Percentiles rank a stretch among this genome's conserved stretches.
Conservation (phyloP, 139 green algal species). For the Trebouxia sp. region DNA sequence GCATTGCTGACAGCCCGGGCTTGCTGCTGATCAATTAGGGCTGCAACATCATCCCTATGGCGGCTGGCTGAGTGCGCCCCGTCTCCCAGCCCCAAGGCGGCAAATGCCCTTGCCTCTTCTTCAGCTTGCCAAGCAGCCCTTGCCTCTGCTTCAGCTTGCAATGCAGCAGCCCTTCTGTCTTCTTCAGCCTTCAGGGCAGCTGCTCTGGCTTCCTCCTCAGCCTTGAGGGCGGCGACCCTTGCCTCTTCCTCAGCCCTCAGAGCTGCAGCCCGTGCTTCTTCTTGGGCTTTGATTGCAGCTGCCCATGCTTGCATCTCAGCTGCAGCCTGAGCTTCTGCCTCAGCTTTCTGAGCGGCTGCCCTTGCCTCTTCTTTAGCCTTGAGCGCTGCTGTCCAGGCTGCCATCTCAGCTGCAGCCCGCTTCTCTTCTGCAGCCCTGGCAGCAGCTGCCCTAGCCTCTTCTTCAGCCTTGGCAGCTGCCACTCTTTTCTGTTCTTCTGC, state of each 20-base stretch:
- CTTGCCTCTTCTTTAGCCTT: slow-evolving; percentile 4
- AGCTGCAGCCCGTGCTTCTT: not conserved
- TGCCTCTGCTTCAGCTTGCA: not conserved
- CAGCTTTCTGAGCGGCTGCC: not conserved
- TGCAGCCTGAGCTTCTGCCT: slow-evolving; percentile 9
- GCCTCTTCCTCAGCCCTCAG: slow-evolving; percentile 7
- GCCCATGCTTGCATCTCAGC: not conserved
- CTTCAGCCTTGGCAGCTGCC: not conserved
- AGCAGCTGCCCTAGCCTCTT: not conserved
- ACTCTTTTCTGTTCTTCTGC: not conserved
- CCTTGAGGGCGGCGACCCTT: not conserved
- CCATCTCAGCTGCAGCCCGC: not conserved
- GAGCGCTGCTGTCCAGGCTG: too few species aligned
- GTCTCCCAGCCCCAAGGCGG: not conserved
- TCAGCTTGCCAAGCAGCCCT: not conserved
- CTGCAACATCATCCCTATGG: not conserved
- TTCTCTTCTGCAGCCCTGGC: not conserved
- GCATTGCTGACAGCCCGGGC: not conserved
- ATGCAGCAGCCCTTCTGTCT: not conserved
- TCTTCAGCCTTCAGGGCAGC: not conserved
- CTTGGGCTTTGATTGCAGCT: not conserved
- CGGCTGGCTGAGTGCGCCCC: not conserved
- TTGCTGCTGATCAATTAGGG: slow-evolving; percentile 9
- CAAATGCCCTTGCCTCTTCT: not conserved
- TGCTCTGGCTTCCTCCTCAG: not conserved